phyloP scores from a whole-genome alignment of 768 basidiomycete genomes.

The Leccinum variicolor region DNA sequence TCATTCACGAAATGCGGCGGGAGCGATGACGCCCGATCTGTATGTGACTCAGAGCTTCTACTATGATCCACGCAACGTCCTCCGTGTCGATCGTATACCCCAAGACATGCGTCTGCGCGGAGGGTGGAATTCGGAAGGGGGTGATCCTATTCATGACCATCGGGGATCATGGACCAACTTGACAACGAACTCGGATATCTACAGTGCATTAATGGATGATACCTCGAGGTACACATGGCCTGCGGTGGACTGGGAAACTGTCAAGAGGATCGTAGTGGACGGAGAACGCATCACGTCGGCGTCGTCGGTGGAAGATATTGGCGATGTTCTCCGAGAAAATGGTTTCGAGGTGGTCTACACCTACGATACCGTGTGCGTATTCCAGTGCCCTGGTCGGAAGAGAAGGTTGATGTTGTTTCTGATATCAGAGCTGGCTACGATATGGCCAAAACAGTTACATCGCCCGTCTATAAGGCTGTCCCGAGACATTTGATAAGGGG shows the following conservation, averaged over 20 bases:
- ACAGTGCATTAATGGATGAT: constrained; percentile 15
- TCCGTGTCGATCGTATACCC: constrained; percentile 38
- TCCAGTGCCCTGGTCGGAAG: not conserved
- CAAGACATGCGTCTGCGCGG: constrained; percentile 32
- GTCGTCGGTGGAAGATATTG: constrained; percentile 28
- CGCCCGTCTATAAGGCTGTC: constrained; percentile 33
- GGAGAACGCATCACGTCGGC: constrained; percentile 18
- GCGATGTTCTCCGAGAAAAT: constrained; percentile 32
- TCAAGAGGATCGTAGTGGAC: constrained; percentile 19
- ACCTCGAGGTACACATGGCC: constrained; percentile 8
- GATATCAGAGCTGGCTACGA: constrained; percentile 36
- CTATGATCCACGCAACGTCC: constrained; percentile 34
- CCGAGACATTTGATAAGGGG: constrained; percentile 35
- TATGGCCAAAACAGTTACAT: constrained; percentile 36
- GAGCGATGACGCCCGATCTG: constrained; percentile 20
- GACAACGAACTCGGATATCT: constrained; percentile 12
- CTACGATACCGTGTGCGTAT: constrained; percentile 39
- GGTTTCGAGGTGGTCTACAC: constrained; percentile 43
- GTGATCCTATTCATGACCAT: constrained; percentile 11
- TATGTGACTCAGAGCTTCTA: constrained; percentile 35
- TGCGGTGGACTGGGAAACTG: constrained; percentile 24
- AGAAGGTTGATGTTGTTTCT: not conserved
- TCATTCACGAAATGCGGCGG: constrained; percentile 22
- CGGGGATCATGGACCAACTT: constrained; percentile 21
- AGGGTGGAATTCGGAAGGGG: constrained; percentile 21